Evolutionary conservation across 2,329 filamentous ascomycete species (phyloP), one percentile per base, ranked within the genome.

Genomic region (Aspergillus fischeri): DNA sequence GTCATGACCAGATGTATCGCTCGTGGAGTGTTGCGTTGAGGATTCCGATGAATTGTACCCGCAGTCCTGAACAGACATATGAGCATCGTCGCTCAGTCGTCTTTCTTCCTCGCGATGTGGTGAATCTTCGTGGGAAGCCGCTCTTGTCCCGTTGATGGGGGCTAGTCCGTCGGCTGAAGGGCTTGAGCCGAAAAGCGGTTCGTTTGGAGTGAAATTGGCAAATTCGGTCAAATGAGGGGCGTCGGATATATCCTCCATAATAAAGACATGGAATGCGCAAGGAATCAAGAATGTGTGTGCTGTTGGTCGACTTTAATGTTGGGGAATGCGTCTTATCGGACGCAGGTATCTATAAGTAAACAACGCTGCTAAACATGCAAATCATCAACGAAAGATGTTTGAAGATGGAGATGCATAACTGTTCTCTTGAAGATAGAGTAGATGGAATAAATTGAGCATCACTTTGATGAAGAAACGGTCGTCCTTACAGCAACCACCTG

Each of bases 41-140:
- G 71, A 75, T 4, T 64, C 64, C 0, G 70, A 73, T 3, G 72
- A 75, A 47, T 63, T 66, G 53, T 73, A 72, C n/a, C 67, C 70
- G 48, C 67, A 65, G 20, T 71, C 67, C 42, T 65, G 65, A 17
- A 38, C 55, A 6, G 61, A 48, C 20, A 62, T 59, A 35, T 63
- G 63, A n/a, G 58, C 58, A 35, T 63, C 63, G 50, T 62, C 65
- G 24, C 60, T 57, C 35, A 57, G 54, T 21, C 53, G 56, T 52
- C 54, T 51, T 49, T 48, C 45, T 7, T 63, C 60, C 41, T 42
- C 53, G 41, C 60, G 32, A 32, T 51, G 52, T 4, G 49, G 52
- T 20, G 50, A 48, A 14, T 48, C 44, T 29, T 21, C 14, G 9
- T 50, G 11, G 24, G 32, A 27, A 28, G 51, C n/a, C 28, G 52